A percentile compares a stretch with the other conserved stretches of the same genome.
Conservation (phyloP, 2,329 filamentous ascomycete genomes). For the Pestalotiopsis sp. region DNA sequence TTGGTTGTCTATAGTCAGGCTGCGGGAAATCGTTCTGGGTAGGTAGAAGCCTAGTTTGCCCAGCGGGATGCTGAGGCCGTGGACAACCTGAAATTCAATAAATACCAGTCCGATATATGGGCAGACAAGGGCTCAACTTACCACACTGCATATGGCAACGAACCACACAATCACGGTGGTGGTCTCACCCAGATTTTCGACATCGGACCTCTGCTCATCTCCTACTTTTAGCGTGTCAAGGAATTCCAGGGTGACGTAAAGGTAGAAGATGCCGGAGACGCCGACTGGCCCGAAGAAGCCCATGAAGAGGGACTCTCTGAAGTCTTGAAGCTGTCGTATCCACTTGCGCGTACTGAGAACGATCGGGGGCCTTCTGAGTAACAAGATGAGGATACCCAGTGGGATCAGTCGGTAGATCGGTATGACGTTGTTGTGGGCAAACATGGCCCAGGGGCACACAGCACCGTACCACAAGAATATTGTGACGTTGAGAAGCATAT, state of each 20-base stretch:
- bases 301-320: constrained; percentile 78
- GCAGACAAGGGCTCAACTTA: constrained; percentile 44
- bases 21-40: constrained; percentile 62
- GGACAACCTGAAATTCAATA: constrained; percentile 59
- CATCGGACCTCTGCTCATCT: constrained; percentile 65
- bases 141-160: constrained; percentile 78
- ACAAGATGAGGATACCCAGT: constrained; percentile 74
- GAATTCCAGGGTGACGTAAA: constrained; percentile 81
- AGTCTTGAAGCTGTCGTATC: constrained; percentile 77
- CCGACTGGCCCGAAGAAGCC: constrained; percentile 95
- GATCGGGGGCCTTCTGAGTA: constrained; percentile 77
- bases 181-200: constrained; percentile 64
- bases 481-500: constrained; percentile 88
- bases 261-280: constrained; percentile 86
- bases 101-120: neutral
- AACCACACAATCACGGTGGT: constrained; percentile 84
- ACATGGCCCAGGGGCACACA: constrained; percentile 77
- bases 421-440: constrained; percentile 67
- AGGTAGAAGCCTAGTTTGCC: constrained; percentile 67
- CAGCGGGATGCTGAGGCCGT: constrained; percentile 80
- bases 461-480: constrained; percentile 93
- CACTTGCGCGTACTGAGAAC: constrained; percentile 72
- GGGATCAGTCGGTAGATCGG: constrained; percentile 72
- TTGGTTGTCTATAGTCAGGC: constrained; percentile 34
- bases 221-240: constrained; percentile 60